Conservation (phyloP, 75 land plant species). For the Selaginella moellendorffii region DNA sequence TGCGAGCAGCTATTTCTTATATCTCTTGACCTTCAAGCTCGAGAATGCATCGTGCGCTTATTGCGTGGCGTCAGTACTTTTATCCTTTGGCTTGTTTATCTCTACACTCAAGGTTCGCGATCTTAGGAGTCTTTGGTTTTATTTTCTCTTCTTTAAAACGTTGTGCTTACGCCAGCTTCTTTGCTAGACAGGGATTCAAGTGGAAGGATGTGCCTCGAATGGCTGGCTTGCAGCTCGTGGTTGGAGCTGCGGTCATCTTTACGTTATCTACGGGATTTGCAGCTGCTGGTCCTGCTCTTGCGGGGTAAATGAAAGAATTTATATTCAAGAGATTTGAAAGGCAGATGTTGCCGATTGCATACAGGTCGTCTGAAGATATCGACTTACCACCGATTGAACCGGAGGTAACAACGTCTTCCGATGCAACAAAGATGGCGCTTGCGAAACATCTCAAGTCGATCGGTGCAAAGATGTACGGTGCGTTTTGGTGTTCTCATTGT, state of each 20-base stretch:
- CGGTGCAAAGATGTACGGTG: slow-evolving; percentile 93
- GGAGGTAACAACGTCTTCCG: slow-evolving; percentile 54
- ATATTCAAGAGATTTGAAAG: not conserved
- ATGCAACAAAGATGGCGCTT: slow-evolving; percentile 45
- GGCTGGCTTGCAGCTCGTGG: slow-evolving; percentile 46
- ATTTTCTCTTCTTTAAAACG: too few species aligned
- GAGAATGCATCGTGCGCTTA: slow-evolving; percentile 68
- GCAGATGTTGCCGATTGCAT: not conserved
- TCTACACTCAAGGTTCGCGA: slow-evolving; percentile 48
- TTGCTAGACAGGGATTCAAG: slow-evolving; percentile 26
- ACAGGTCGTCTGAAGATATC: slow-evolving; percentile 43
- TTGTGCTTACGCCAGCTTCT: not conserved
- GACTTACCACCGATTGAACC: slow-evolving; percentile 48
- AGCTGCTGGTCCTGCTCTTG: slow-evolving; percentile 17
- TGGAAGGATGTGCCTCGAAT: slow-evolving; percentile 25
- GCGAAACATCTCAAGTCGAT: slow-evolving; percentile 63
- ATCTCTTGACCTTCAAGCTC: slow-evolving; percentile 57
- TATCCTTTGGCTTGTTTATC: slow-evolving; percentile 71
- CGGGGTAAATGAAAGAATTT: slow-evolving; percentile 8
- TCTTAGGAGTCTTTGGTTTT: slow-evolving; percentile 3
- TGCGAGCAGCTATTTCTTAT: slow-evolving; percentile 80
- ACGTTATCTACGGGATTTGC: slow-evolving; percentile 45
- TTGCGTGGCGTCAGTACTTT: slow-evolving; percentile 58
- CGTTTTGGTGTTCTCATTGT: slow-evolving; percentile 97
- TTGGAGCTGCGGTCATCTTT: slow-evolving; percentile 41